Evolutionary conservation across 1,284 basidiomycete genomes (phyloP).

Genomic region (Ustilago crameri): DNA sequence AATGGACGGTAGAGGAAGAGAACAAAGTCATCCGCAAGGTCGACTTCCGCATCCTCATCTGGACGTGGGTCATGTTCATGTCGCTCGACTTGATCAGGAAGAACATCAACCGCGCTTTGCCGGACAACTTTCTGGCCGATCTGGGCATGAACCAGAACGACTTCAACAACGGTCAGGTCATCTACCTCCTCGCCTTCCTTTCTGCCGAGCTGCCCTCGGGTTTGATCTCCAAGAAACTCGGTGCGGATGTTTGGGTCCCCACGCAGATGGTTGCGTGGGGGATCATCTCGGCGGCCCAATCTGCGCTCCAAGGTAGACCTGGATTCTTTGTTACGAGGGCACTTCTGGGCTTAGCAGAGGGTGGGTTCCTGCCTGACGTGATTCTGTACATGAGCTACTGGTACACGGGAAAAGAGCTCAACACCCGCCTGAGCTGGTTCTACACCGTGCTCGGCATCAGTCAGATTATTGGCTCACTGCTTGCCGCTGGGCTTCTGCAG

Average conservation of each 20-base stretch:
- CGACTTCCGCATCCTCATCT: constrained; percentile 19
- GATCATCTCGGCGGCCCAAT: constrained; percentile 33
- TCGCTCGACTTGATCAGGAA: constrained; percentile 47
- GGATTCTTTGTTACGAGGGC: constrained; percentile 49
- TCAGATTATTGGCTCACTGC: constrained; percentile 41
- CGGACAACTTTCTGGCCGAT: constrained; percentile 53
- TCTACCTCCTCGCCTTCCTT: constrained; percentile 48
- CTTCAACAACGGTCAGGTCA: constrained; percentile 56
- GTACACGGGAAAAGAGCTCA: constrained; percentile 70
- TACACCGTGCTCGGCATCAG: constrained; percentile 64
- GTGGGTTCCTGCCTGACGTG: constrained; percentile 71
- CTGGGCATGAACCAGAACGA: constrained; percentile 53
- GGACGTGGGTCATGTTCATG: constrained; percentile 46
- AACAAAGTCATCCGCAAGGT: constrained; percentile 16
- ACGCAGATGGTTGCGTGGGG: constrained; percentile 49
- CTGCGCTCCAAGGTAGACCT: constrained; percentile 19
- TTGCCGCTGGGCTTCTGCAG: constrained; percentile 48
- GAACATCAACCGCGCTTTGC: constrained; percentile 49
- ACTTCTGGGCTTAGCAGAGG: constrained; percentile 70
- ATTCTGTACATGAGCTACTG: constrained; percentile 69
- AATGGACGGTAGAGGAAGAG: constrained; percentile 36
- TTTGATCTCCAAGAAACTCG: constrained; percentile 56
- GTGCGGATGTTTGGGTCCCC: constrained; percentile 56
- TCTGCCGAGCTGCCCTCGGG: constrained; percentile 54
- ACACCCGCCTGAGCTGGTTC: constrained; percentile 76